Evolutionary conservation across 2,329 filamentous ascomycete species (phyloP), one percentile per base, ranked within the genome.

Genomic region (Clonostachys byssicola): DNA sequence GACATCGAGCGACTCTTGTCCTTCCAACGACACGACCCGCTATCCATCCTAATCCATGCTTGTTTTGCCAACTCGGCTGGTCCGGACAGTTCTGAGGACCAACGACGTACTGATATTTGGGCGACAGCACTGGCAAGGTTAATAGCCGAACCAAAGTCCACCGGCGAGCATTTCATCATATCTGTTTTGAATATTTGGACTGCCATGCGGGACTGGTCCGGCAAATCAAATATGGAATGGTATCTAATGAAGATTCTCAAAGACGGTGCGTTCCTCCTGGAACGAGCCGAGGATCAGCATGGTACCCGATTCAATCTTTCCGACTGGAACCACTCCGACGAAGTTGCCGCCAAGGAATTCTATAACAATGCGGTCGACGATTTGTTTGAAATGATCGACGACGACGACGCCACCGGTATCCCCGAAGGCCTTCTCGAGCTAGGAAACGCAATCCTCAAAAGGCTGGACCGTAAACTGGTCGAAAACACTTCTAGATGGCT

Each of bases 241-340:
- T 97, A 92, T 64, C 80, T 99, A 12, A 94, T 96, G 88, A 89
- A 94, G 62, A 89, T 95, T 50, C 80, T 99, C 34, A 89, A 96
- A 67, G 88, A 95, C 57, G 94, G 94, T 54, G 87, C 91, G 38
- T 96, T 96, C 61, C 75, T 97, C 48, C 75, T 96, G 56, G 91
- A 96, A 60, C 85, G 88, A 60, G 85, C 89, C 58, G 88, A 92
- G 64, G 87, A 91, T 60, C 86, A 89, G 57, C 78, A 87, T 52
- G 81, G 84, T 35, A 83, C 85, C 50, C 76, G 86, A 53, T 79
- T 86, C 66, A 84, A 90, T 66, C 73, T 88, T 39, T 84, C 86
- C 47, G 77, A 84, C 52, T 88, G 88, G 71, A 84, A 84, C 52
- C 81, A 84, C 49, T 88, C 92, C 63, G 88, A 94, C 60, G 88